Evolutionary conservation across 2,329 filamentous ascomycete genomes (phyloP).

Genomic region (Colletotrichum paranaense): DNA sequence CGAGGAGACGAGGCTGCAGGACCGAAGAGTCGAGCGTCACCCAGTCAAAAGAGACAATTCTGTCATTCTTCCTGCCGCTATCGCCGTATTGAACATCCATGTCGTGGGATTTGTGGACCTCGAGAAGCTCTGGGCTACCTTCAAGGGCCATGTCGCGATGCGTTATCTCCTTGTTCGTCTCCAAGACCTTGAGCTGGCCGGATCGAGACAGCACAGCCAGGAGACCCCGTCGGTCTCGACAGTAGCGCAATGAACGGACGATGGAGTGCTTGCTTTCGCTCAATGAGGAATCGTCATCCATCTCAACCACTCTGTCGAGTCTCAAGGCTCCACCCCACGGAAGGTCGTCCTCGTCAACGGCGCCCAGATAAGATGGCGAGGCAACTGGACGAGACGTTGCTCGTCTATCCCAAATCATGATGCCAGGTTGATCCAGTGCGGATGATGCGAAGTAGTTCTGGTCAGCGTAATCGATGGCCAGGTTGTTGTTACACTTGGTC

Average conservation of each 20-base stretch:
- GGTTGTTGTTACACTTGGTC: slow-evolving; percentile 75
- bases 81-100: slow-evolving; percentile 70
- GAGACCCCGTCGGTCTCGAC: slow-evolving; percentile 70
- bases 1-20: slow-evolving; percentile 67
- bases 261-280: slow-evolving; percentile 68
- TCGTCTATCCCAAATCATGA: slow-evolving; percentile 84
- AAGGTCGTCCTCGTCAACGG: slow-evolving; percentile 69
- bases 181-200: slow-evolving; percentile 71
- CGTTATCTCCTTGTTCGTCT: slow-evolving; percentile 66
- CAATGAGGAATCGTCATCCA: slow-evolving; percentile 60
- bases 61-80: slow-evolving; percentile 63
- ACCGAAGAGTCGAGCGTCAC: slow-evolving; percentile 67
- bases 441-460: slow-evolving; percentile 88
- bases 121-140: slow-evolving; percentile 68
- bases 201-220: slow-evolving; percentile 71
- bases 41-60: slow-evolving; percentile 77
- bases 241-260: slow-evolving; percentile 72
- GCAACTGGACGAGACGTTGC: slow-evolving; percentile 64
- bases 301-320: slow-evolving; percentile 67
- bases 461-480: slow-evolving; percentile 83
- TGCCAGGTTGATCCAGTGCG: slow-evolving; percentile 77
- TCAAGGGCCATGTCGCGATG: slow-evolving; percentile 52
- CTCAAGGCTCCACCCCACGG: slow-evolving; percentile 72
- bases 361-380: slow-evolving; percentile 65
- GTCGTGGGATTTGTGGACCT: slow-evolving; percentile 70